Conservation (phyloP, 129 eudicot genomes). For the Chrysanthemum makinoi region DNA sequence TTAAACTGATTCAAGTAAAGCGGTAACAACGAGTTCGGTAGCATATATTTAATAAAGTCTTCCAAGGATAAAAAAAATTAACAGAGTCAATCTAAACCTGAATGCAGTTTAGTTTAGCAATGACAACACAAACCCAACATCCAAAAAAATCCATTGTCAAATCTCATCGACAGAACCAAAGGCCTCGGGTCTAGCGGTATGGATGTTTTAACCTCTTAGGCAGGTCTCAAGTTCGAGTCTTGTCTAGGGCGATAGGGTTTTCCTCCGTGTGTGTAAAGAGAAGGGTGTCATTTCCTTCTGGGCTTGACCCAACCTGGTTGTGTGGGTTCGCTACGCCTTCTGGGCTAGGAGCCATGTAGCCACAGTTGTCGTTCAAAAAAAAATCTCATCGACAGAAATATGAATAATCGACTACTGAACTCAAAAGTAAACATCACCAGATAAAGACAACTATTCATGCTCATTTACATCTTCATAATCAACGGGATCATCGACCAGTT, state of each 20-base stretch:
- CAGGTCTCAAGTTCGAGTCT: too few relatives aligned
- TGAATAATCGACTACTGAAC: slow-evolving; percentile 21
- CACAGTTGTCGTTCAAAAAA: too few relatives aligned
- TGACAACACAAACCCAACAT: not conserved
- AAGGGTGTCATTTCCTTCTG: too few relatives aligned
- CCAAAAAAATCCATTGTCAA: slow-evolving; percentile 1
- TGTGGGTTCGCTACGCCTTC: too few relatives aligned
- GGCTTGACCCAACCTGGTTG: too few relatives aligned
- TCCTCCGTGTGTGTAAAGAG: too few relatives aligned
- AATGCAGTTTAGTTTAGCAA: slow-evolving; percentile 9
- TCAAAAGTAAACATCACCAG: slow-evolving; percentile 2
- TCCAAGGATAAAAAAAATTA: not conserved
- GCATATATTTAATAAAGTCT: not conserved
- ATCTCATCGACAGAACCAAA: slow-evolving; percentile 10
- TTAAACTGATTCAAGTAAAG: not conserved
- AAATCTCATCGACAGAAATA: too few relatives aligned
- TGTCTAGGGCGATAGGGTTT: too few relatives aligned
- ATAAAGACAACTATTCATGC: not conserved
- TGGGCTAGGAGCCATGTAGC: too few relatives aligned
- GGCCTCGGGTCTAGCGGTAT: too few relatives aligned
- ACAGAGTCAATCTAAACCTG: not conserved
- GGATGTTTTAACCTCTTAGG: too few relatives aligned
- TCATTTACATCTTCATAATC: slow-evolving; percentile 2
- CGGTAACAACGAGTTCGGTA: not conserved
- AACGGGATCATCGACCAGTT: slow-evolving; percentile 9